Evolutionary conservation across 2,329 filamentous ascomycete species (phyloP).

Genomic region (Verticillium nubilum): DNA sequence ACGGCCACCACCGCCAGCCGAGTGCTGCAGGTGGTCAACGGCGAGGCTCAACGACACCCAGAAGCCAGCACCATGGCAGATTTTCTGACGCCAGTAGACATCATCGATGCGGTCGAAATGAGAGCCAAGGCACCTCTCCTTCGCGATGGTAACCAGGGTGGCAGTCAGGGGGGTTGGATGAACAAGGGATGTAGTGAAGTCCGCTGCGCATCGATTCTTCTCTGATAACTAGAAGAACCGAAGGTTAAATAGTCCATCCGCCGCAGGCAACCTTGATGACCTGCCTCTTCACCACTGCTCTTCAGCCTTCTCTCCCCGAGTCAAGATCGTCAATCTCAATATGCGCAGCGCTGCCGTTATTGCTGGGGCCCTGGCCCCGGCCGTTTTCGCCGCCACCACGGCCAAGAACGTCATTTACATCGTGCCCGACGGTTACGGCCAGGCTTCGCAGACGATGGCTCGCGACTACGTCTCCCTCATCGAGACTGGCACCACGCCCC

Average conservation of each 20-base stretch:
- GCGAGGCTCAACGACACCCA: not conserved
- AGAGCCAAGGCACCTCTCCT: not conserved
- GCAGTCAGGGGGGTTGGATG: not conserved
- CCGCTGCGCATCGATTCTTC: not conserved
- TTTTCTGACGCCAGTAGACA: not conserved
- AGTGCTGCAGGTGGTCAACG: not conserved
- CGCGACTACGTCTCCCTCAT: conserved; percentile 17
- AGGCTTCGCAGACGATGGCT: conserved; percentile 22
- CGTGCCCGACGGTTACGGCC: conserved; percentile 23
- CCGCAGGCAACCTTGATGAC: not conserved
- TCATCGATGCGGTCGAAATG: not conserved
- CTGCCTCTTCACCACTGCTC: not conserved
- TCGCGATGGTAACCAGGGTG: not conserved
- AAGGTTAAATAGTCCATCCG: not conserved
- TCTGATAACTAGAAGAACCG: not conserved
- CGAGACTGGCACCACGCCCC: conserved; percentile 13
- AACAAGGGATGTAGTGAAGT: not conserved
- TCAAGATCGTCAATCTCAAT: not conserved
- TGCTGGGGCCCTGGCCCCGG: conserved; percentile 3
- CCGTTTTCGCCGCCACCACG: conserved; percentile 4
- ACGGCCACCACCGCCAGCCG: not conserved
- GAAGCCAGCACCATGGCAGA: not conserved
- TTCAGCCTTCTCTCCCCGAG: not conserved
- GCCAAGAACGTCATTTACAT: conserved; percentile 27
- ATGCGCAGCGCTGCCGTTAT: conserved; percentile 8